Evolutionary conservation across 1,284 basidiomycete species (phyloP), one percentile per base, ranked within the genome.

Genomic region (Sanghuangporus sanghuang): DNA sequence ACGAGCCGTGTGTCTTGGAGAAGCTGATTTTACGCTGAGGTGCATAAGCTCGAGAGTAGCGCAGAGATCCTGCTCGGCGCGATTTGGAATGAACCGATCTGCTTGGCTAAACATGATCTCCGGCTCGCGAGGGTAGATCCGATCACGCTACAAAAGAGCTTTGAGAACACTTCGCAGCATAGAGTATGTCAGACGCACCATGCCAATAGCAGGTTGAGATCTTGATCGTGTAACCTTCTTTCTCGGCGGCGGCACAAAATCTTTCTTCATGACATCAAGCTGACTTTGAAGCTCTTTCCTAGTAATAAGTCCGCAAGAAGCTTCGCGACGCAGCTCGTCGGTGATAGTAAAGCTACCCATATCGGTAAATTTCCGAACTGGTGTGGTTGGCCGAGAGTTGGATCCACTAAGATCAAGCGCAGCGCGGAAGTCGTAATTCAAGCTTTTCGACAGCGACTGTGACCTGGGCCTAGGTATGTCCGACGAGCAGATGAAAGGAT

Each of bases 1-100:
- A 36, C 90, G 83, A 2, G 88, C 87, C 0, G 90, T 90, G 69
- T 92, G 90, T 0, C 85, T 83, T 0, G 90, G 90, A 0, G 88
- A 92, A 12, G 82, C 78, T 2, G 82, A 79, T 53, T 83, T 78
- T 2, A 83, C 78, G 67, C 86, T 84, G 52, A 90, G 78, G 39
- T 83, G 81, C 73, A 86, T 80, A 61, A 83, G 77, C 61, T 87
- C 85, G 23, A 90, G 80, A 0, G 86, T 86, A 2, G 86, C 81
- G 36, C 85, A 81, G 16, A 89, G 80, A 42, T 76, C 69, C 27
- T 59, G 75, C 4, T 84, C 79, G 1, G 77, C 77, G 27, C 85
- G 81, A 49, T 81, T 83, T 0, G 88, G 89, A 67, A 92, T 90
- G 71, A 90, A 92, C 3, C 89, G 81, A 71, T 92, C 90, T 40